Evolutionary conservation across 2,329 filamentous ascomycete genomes (phyloP), one percentile per base, ranked within the genome.

Genomic region (Beauveria sp.): DNA sequence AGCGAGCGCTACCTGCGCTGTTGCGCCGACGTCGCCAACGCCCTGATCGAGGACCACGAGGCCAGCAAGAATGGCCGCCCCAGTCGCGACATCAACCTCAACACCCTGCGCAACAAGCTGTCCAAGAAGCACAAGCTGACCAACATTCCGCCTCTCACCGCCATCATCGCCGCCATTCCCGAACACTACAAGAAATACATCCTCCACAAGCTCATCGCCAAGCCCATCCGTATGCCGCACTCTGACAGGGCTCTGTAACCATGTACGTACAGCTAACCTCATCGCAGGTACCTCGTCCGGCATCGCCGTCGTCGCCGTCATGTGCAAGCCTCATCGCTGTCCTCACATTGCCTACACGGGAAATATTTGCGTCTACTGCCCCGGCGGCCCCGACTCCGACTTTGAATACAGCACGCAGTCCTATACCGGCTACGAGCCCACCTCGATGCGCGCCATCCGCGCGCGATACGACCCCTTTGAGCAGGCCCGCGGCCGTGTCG

Each of bases 101-200:
- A 99, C 76, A 83, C 86, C 63, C 76, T 99, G 67, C 88, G 95
- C 51, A 87, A 90, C 60, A 93, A 93, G 72, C 86, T 96, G 65
- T 85, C 95, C 51, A 96, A 95, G 78, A 98, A 97, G 78, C 92
- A 98, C 78, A 89, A 87, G 73, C 80, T 99, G 64, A 88, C 86
- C 74, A 91, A 86, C 64, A 90, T 96, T 68, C 95, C 95, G 38
- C 91, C 96, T 28, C 79, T 99, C 66, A 98, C 93, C 9, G 93
- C 95, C 64, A 99, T 99, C 71, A 98, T 99, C 71, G 91, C 95
- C 60, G 95, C 95, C 10, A 93, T 99, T 42, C 96, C 96, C n/a
- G 95, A 99, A 73, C 93, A 98, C 74, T 97, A 98, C 79, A 99
- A 98, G 81, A 99, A 98, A 79, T 98, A 98, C 71, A 97, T 99